These are phyloP conservation scores for Pyrenula aspistea DNA, from an alignment of 495 filamentous ascomycete species.

Conservation along the genomic window DNA sequence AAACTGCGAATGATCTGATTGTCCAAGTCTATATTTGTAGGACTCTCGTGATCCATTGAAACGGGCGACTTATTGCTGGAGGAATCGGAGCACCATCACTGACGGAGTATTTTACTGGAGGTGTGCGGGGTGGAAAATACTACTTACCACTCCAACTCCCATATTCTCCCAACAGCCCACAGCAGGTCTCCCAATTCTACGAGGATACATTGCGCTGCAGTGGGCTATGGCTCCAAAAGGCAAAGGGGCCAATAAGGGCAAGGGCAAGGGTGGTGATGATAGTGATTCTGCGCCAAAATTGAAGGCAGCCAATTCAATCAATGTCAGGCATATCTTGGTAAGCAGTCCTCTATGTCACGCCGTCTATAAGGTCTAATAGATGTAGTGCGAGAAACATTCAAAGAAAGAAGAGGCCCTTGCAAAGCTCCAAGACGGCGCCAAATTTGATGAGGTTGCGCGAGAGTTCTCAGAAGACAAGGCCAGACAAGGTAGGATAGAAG, in stretches of 20 bases:
- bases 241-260: conserved; percentile 36
- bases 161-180: no score
- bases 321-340: conserved; percentile 82
- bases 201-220: no score
- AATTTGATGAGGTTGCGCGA: conserved; percentile 81
- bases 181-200: no score
- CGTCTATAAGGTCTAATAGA: background rate
- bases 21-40: no score
- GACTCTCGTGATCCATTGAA: no score
- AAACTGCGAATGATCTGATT: conserved; percentile 16
- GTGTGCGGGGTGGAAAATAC: no score
- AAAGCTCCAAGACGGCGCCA: conserved; percentile 62
- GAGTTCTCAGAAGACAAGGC: conserved; percentile 88
- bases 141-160: no score
- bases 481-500: conserved; percentile 45
- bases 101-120: no score
- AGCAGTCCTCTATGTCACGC: conserved; percentile 14
- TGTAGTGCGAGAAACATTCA: conserved; percentile 72
- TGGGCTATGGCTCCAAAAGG: conserved; percentile 50
- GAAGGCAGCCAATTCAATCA: conserved; percentile 70
- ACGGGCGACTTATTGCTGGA: no score
- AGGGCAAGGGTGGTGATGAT: conserved; percentile 35
- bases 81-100: no score
- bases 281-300: conserved; percentile 29
- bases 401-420: conserved; percentile 81